phyloP scores from a whole-genome alignment of 2,329 filamentous ascomycete species.

The Sordariomycetes sp. region DNA sequence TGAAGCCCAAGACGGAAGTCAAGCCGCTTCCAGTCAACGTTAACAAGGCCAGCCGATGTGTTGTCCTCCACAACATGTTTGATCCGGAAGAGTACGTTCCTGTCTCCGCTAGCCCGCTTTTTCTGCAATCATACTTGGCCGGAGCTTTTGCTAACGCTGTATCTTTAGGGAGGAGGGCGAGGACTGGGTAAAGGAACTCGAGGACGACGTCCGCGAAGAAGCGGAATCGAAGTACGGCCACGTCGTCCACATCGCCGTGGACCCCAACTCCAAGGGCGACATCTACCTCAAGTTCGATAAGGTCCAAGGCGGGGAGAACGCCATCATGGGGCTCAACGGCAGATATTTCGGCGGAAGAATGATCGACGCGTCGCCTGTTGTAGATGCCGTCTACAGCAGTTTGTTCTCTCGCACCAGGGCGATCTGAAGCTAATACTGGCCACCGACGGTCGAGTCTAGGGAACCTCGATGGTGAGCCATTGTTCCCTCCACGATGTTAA shows the following conservation, averaged over 20 bases:
- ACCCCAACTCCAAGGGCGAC: slow-evolving; percentile 88
- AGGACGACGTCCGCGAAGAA: slow-evolving; percentile 86
- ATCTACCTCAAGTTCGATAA: slow-evolving; percentile 98
- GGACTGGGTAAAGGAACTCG: slow-evolving; percentile 82
- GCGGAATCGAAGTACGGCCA: slow-evolving; percentile 94
- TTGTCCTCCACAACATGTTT: slow-evolving; percentile 93
- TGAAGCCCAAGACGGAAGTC: slow-evolving; percentile 68
- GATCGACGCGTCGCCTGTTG: slow-evolving; percentile 91
- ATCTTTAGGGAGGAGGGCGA: slow-evolving; percentile 70
- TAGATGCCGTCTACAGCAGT: slow-evolving; percentile 97
- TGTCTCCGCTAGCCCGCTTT: not conserved
- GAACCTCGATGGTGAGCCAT: slow-evolving; percentile 13
- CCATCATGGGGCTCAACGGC: slow-evolving; percentile 94
- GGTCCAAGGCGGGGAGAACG: slow-evolving; percentile 90
- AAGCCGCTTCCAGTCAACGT: slow-evolving; percentile 77
- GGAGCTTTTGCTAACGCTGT: slow-evolving; percentile 18
- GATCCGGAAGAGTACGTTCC: slow-evolving; percentile 73
- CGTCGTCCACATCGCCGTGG: slow-evolving; percentile 92
- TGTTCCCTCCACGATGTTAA: too few species aligned
- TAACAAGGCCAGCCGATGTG: slow-evolving; percentile 86
- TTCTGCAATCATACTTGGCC: not conserved
- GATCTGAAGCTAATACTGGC: slow-evolving; percentile 56
- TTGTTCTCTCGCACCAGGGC: slow-evolving; percentile 81
- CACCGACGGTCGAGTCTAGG: slow-evolving; percentile 35
- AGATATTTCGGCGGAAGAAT: slow-evolving; percentile 88